A percentile compares a stretch with the other conserved stretches of the same genome.
Conservation (phyloP, 305 asterid species). For the Rubia tinctorum region DNA sequence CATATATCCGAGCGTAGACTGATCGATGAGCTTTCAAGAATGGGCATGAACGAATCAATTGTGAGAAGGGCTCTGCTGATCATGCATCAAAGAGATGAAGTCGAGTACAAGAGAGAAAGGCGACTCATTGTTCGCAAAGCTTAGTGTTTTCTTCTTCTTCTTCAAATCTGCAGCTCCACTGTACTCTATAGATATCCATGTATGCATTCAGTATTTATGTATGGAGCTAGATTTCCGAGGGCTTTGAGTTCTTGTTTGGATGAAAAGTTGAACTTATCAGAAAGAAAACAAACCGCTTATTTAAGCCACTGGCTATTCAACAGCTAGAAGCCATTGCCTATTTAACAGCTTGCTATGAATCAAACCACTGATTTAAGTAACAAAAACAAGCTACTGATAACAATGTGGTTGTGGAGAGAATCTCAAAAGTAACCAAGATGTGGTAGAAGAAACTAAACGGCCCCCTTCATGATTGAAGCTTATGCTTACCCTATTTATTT, state of each 20-base stretch:
- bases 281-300: too few relatives aligned
- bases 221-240: not conserved
- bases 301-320: too few relatives aligned
- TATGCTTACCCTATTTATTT: too few relatives aligned
- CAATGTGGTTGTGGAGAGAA: too few relatives aligned
- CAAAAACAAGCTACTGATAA: not conserved
- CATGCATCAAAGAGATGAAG: slow-evolving; percentile 99
- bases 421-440: too few relatives aligned
- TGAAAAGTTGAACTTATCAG: not conserved
- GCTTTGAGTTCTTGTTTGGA: not conserved
- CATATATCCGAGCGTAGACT: slow-evolving; percentile 68
- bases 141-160: slow-evolving; percentile 18
- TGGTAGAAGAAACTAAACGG: too few relatives aligned
- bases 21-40: slow-evolving; percentile 81
- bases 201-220: not conserved
- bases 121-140: slow-evolving; percentile 76
- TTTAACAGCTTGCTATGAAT: not conserved
- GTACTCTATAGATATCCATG: not conserved
- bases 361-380: too few relatives aligned
- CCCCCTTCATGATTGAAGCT: too few relatives aligned
- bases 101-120: slow-evolving; percentile 84
- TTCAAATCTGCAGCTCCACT: not conserved
- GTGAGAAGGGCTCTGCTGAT: slow-evolving; percentile 89
- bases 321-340: too few relatives aligned
- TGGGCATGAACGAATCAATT: slow-evolving; percentile 89